Percentiles rank a stretch among this genome's conserved stretches.
These are phyloP conservation scores for Candida sonorensis DNA, from an alignment of 805 yeast genomes.

Conservation along the genomic window DNA sequence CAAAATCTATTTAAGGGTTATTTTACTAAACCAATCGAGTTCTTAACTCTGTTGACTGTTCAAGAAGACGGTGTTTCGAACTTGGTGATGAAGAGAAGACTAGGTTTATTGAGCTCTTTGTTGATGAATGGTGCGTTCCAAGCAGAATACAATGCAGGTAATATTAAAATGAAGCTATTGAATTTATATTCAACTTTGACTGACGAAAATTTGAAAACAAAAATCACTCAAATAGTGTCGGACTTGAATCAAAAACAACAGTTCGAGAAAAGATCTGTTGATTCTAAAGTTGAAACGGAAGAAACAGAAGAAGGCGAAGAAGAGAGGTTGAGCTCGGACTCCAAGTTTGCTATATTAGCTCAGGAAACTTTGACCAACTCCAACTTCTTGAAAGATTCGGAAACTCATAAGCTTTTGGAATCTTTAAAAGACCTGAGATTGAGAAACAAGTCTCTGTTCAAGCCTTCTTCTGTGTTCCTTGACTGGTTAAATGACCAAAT, in stretches of 20 bases:
- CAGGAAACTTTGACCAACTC: constrained; percentile 28
- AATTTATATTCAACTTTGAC: constrained; percentile 13
- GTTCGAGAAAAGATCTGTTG: too few species aligned
- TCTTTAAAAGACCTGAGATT: constrained; percentile 28
- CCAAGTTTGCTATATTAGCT: constrained; percentile 29
- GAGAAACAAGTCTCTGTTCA: constrained; percentile 25
- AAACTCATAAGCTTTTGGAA: constrained; percentile 36
- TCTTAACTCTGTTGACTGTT: constrained; percentile 11
- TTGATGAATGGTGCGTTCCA: constrained; percentile 31
- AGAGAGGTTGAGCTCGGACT: constrained; percentile 15
- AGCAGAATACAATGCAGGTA: constrained; percentile 8
- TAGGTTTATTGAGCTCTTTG: constrained; percentile 47
- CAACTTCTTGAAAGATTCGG: constrained; percentile 27
- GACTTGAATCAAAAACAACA: constrained; percentile 29
- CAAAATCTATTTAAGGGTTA: constrained; percentile 12
- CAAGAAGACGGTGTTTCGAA: constrained; percentile 2
- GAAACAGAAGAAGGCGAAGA: constrained; percentile 4
- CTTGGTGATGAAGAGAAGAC: constrained; percentile 29
- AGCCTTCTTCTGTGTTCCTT: constrained; percentile 39
- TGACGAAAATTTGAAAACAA: constrained; percentile 24
- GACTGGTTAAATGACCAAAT: constrained; percentile 55
- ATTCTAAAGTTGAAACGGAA: constrained; percentile 4
- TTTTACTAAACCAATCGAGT: constrained; percentile 12
- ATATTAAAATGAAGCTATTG: constrained; percentile 20
- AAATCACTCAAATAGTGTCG: constrained; percentile 40